Percentiles rank a stretch among this genome's conserved stretches.
These are phyloP conservation scores for Vitis hybrid DNA, from an alignment of 177 flowering plant genomes.

Conservation along the genomic window DNA sequence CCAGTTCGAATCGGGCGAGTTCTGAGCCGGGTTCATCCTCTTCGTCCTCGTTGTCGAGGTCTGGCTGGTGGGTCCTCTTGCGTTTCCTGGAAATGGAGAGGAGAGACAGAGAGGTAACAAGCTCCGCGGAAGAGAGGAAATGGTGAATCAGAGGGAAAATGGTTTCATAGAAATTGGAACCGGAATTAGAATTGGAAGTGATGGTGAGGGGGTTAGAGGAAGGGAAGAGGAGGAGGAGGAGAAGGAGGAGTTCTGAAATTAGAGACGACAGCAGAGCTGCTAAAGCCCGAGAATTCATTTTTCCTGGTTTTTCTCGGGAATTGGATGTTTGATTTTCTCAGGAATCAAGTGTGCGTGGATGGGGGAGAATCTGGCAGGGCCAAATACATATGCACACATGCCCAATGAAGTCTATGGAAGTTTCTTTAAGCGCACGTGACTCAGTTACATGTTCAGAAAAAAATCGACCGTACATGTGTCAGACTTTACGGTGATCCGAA, in stretches of 20 bases:
- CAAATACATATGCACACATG: slow-evolving; percentile 6
- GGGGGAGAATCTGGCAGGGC: slow-evolving; percentile 7
- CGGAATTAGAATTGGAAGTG: slow-evolving; percentile 9
- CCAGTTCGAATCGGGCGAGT: slow-evolving; percentile 16
- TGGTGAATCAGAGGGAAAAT: slow-evolving; percentile 36
- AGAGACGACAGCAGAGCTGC: slow-evolving; percentile 71
- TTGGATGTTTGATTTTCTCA: slow-evolving; percentile 13
- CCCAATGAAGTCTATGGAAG: slow-evolving; percentile 6
- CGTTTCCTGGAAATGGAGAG: slow-evolving; percentile 38
- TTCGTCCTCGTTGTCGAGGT: slow-evolving; percentile 16
- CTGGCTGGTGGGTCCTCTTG: slow-evolving; percentile 28
- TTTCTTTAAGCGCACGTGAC: slow-evolving; percentile 16
- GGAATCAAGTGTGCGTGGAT: slow-evolving; percentile 11
- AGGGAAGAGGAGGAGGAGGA: slow-evolving; percentile 36
- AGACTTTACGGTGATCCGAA: slow-evolving; percentile 3
- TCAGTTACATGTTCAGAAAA: not conserved
- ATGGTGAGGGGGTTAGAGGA: slow-evolving; percentile 18
- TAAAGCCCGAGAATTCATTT: slow-evolving; percentile 47
- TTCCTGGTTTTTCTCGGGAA: slow-evolving; percentile 11
- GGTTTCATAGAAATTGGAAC: slow-evolving; percentile 2
- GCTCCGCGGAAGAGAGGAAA: slow-evolving; percentile 37
- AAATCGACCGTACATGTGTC: slow-evolving; percentile 14
- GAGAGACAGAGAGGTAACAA: slow-evolving; percentile 37
- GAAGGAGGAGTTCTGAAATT: slow-evolving; percentile 44
- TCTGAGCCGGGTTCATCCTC: slow-evolving; percentile 9